These are phyloP conservation scores for Elsinoe australis DNA, from an alignment of 2,329 filamentous ascomycete genomes.

Conservation along the genomic window DNA sequence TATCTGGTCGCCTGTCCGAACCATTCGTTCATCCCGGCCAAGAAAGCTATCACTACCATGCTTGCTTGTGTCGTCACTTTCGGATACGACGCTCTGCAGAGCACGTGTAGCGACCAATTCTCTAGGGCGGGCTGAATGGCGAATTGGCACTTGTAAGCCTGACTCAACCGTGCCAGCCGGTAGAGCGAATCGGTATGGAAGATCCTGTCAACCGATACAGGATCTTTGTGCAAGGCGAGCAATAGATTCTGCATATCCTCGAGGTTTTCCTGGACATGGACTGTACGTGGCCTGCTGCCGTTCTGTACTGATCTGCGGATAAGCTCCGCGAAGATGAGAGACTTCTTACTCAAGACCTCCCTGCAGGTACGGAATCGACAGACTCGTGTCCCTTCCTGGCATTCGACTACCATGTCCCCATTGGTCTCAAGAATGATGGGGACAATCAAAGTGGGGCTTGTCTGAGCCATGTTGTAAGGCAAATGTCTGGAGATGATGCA, in stretches of 20 bases:
- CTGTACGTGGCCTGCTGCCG: no score
- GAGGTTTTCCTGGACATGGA: no score
- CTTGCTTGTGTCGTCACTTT: neutral
- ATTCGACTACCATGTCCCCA: no score
- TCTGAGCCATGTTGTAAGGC: no score
- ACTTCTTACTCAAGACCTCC: no score
- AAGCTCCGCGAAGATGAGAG: no score
- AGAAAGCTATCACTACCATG: constrained; percentile 1
- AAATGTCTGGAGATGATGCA: no score
- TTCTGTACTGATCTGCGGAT: no score
- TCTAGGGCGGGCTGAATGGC: neutral
- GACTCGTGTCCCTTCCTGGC: no score
- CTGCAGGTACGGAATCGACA: no score
- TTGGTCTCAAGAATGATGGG: no score
- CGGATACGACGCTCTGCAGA: neutral
- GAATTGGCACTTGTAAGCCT: neutral
- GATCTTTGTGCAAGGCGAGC: neutral
- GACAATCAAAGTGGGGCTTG: no score
- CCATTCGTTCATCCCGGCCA: neutral
- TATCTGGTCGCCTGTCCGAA: neutral
- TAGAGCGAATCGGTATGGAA: neutral
- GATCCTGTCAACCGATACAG: neutral
- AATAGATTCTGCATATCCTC: neutral
- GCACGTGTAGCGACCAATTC: constrained; percentile 1
- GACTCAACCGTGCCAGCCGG: neutral